Conservation (phyloP, 257 asterid genomes). For the Solanum bulbocastanum region DNA sequence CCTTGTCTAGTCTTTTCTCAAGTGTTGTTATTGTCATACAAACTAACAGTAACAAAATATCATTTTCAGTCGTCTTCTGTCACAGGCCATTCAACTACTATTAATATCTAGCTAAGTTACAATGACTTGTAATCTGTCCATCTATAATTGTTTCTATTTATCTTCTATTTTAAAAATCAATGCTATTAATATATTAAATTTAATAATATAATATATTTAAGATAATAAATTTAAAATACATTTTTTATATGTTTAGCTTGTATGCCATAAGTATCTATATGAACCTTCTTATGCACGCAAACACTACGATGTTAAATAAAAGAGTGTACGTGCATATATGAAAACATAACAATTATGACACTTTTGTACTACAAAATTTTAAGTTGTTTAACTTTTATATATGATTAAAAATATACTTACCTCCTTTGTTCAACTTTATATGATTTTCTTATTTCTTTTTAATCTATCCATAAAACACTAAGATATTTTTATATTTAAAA, state of each 20-base stretch:
- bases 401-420: not conserved
- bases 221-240: not conserved
- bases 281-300: not conserved
- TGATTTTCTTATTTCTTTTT: too few species aligned
- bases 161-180: not conserved
- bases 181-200: too few species aligned
- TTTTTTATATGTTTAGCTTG: not conserved
- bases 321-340: not conserved
- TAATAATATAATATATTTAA: not conserved
- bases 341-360: not conserved
- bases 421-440: not conserved
- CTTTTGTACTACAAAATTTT: not conserved
- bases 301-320: not conserved
- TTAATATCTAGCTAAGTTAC: not conserved
- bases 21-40: slow-evolving; percentile 17
- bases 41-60: slow-evolving; percentile 17
- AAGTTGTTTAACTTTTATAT: not conserved
- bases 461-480: too few species aligned
- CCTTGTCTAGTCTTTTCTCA: not conserved
- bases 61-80: slow-evolving; percentile 12
- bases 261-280: not conserved
- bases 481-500: too few species aligned
- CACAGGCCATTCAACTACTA: not conserved
- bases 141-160: not conserved
- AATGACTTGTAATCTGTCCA: not conserved